Evolutionary conservation across 805 yeast species (phyloP).

Genomic region (Cyberlindnera bimundalis): DNA sequence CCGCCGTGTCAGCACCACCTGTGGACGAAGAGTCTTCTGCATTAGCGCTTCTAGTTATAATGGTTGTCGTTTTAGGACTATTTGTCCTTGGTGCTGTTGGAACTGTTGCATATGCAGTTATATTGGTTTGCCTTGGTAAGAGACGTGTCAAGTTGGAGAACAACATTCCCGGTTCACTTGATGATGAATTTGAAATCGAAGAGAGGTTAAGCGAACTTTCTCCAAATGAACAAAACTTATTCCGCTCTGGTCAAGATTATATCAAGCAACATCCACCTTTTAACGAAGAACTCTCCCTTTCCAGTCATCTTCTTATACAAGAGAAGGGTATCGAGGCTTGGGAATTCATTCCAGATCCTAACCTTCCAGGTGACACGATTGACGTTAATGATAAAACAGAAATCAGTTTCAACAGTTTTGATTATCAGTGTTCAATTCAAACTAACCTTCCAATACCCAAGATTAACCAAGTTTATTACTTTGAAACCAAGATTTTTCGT

Average conservation of each 20-base stretch:
- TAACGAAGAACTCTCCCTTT: conserved; percentile 29
- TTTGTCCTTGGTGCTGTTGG: conserved; percentile 8
- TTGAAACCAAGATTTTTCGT: conserved; percentile 59
- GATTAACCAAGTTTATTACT: conserved; percentile 61
- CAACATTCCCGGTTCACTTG: conserved; percentile 53
- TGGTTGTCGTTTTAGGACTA: conserved; percentile 6
- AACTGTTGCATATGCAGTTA: conserved; percentile 1
- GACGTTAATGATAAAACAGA: conserved; percentile 46
- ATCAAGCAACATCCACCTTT: conserved; percentile 23
- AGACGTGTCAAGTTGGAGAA: conserved; percentile 20
- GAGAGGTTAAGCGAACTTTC: conserved; percentile 47
- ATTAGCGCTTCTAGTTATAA: conserved; percentile 8
- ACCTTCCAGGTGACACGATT: conserved; percentile 47
- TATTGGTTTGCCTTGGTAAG: conserved; percentile 4
- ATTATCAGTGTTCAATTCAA: conserved; percentile 40
- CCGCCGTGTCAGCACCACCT: neutral
- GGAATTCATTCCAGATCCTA: conserved; percentile 54
- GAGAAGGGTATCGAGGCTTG: conserved; percentile 83
- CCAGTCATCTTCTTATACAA: conserved; percentile 44
- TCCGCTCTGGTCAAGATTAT: conserved; percentile 42
- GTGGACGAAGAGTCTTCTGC: conserved; percentile 6
- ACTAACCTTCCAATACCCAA: conserved; percentile 43
- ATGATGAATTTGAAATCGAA: conserved; percentile 43
- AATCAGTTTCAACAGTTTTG: conserved; percentile 27
- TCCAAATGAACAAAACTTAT: conserved; percentile 53